Conservation (phyloP, 2,329 filamentous ascomycete species). For the Exserohilum rostratum region DNA sequence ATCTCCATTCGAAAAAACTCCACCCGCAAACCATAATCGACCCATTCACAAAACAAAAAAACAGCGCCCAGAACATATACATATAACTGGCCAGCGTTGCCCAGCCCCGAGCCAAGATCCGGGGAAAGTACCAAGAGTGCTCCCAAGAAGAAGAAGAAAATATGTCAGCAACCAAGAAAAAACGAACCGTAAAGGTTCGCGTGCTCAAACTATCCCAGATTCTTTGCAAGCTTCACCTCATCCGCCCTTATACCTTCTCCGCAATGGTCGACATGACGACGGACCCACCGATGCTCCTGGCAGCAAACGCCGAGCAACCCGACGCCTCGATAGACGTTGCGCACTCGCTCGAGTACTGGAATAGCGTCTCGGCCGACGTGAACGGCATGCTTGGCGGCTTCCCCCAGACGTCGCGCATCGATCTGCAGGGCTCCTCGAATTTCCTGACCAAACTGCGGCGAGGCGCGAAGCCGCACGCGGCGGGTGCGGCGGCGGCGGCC, state of each 20-base stretch:
- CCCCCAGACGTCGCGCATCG: slow-evolving; percentile 70
- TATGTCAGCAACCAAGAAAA: background rate
- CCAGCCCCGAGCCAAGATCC: background rate
- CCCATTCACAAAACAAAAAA: background rate
- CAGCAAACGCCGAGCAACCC: slow-evolving; percentile 29
- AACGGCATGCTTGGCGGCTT: slow-evolving; percentile 83
- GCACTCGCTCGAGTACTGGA: slow-evolving; percentile 59
- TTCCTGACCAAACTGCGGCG: slow-evolving; percentile 70
- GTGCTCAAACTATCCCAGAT: slow-evolving; percentile 7
- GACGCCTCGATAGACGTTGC: slow-evolving; percentile 55
- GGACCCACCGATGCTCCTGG: slow-evolving; percentile 27
- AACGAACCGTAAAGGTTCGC: background rate
- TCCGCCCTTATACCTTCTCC: slow-evolving; percentile 1
- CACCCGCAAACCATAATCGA: background rate
- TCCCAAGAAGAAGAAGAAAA: no score
- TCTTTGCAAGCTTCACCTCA: slow-evolving; percentile 1
- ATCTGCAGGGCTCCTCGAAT: slow-evolving; percentile 71
- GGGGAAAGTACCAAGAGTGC: background rate
- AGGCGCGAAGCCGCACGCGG: slow-evolving; percentile 36
- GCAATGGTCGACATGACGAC: slow-evolving; percentile 35
- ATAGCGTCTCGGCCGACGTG: slow-evolving; percentile 58
- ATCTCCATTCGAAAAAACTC: background rate
- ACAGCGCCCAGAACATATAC: background rate
- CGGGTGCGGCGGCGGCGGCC: no score
- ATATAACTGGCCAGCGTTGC: background rate